These are phyloP conservation scores for Rhipidocladum racemiflorum DNA, from an alignment of 176 grass and related monocot species.

Conservation along the genomic window DNA sequence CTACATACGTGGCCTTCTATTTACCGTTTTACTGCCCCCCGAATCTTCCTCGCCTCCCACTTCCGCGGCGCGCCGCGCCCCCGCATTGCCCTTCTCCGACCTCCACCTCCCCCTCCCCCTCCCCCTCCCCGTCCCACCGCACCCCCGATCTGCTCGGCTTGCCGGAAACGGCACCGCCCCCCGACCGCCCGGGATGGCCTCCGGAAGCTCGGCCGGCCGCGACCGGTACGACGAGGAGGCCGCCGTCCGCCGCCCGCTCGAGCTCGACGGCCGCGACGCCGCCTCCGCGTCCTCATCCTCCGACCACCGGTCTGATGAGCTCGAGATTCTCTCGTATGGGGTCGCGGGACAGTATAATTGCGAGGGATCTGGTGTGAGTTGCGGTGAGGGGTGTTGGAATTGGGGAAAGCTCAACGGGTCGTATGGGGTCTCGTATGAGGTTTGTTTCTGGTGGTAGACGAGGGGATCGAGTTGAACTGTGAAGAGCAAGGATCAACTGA, in stretches of 20 bases:
- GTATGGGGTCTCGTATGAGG: too few relatives aligned
- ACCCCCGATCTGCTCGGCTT: constrained; percentile 24
- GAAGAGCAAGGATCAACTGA: not conserved
- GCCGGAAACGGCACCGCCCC: constrained; percentile 30
- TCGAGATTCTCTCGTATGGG: not conserved
- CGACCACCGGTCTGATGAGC: constrained; percentile 55
- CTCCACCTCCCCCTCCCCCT: too few relatives aligned
- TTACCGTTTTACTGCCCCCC: not conserved
- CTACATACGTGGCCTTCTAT: not conserved
- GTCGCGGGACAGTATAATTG: not conserved
- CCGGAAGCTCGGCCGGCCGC: constrained; percentile 18
- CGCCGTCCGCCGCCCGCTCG: constrained; percentile 41
- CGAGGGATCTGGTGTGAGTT: constrained; percentile 14
- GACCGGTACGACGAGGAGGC: constrained; percentile 75
- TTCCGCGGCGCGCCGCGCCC: not conserved
- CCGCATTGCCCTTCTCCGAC: constrained; percentile 24
- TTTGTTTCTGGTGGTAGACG: not conserved
- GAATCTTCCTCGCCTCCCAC: constrained; percentile 24
- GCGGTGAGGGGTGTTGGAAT: not conserved
- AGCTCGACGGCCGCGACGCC: constrained; percentile 44
- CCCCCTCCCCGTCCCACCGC: constrained; percentile 6
- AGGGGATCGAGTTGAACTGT: constrained; percentile 16
- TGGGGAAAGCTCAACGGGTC: not conserved
- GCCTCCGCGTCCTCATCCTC: constrained; percentile 27
- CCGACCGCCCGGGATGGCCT: constrained; percentile 21